Evolutionary conservation across 805 yeast genomes (phyloP), one percentile per base, ranked within the genome.

Genomic region (Kodamaea kaohsiungensis): DNA sequence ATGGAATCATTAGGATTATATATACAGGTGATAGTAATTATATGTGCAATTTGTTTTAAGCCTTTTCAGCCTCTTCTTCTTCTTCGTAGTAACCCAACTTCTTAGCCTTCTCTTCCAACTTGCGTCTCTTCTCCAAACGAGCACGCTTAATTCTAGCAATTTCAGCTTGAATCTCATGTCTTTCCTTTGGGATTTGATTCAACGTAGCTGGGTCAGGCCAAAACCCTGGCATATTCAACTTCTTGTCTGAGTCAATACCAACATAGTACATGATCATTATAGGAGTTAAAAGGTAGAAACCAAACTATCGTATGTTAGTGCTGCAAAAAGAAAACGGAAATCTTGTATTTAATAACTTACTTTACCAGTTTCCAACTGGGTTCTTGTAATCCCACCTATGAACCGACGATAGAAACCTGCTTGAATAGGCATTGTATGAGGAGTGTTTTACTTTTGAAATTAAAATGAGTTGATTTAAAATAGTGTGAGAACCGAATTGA

Each of bases 171-270:
- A 92, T 90, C 66, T 92, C 97, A 63, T 87, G 89, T 1, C 91
- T 91, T 65, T 92, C 97, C 65, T 91, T 92, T 2, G 98, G 98
- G 37, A 92, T 86, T 71, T 89, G 87, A 67, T 92, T 91, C 61
- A 91, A 78, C 1, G 97, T 88, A 43, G 88, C 88, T 43, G 97
- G 97, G 68, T 91, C 98, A 2, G 98, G 98, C 96, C 97, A 91
- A 72, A 90, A 92, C 17, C 97, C 97, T 7, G 96, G 96, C 48
- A 91, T 86, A 65, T 91, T 89, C 69, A 92, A 85, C 74, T 91
- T 92, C 62, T 79, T 83, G 69, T 92, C 96, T 1, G 98, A 88
- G 63, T 92, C 92, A 40, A 88, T 81, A 66, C 98, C 98, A 46
- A 91, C 92, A 63, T 88, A 92, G 71, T 90, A 87, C 98, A 92